These are phyloP conservation scores for Acacia crassicarpa DNA, from an alignment of 306 rosid genomes.

Conservation along the genomic window DNA sequence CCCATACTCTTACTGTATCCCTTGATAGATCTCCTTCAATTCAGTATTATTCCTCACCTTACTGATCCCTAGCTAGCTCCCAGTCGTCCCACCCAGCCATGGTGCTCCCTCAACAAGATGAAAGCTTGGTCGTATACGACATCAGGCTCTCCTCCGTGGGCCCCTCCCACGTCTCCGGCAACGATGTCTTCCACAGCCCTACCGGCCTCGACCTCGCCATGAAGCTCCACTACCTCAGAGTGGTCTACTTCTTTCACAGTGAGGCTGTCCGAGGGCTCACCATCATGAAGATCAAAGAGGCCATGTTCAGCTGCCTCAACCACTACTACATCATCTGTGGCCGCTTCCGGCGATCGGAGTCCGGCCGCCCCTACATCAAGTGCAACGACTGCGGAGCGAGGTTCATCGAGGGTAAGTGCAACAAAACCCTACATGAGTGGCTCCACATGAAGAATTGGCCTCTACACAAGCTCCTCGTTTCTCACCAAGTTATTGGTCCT, in stretches of 20 bases:
- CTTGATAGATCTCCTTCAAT: neutral
- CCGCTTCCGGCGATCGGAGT: constrained; percentile 60
- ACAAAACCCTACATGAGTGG: constrained; percentile 61
- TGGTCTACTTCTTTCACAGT: constrained; percentile 53
- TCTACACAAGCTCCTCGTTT: constrained; percentile 43
- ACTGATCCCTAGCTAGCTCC: neutral
- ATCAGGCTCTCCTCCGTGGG: constrained; percentile 68
- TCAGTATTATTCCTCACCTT: neutral
- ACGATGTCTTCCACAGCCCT: constrained; percentile 42
- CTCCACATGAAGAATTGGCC: constrained; percentile 46
- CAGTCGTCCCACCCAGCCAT: too few relatives aligned
- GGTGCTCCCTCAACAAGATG: constrained; percentile 41
- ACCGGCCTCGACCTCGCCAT: constrained; percentile 67
- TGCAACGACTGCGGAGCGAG: constrained; percentile 86
- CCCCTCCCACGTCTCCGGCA: constrained; percentile 39
- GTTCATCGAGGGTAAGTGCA: constrained; percentile 65
- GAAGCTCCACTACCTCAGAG: constrained; percentile 79
- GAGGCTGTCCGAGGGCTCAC: constrained; percentile 39
- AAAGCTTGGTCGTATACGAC: constrained; percentile 44
- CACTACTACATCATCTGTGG: constrained; percentile 52
- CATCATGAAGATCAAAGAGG: constrained; percentile 43
- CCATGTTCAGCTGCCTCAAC: constrained; percentile 38
- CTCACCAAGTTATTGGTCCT: constrained; percentile 78
- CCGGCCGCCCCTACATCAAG: constrained; percentile 70
- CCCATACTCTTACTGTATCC: neutral